Evolutionary conservation across 2,329 filamentous ascomycete species (phyloP).

Genomic region (Knoxdaviesia proteae): DNA sequence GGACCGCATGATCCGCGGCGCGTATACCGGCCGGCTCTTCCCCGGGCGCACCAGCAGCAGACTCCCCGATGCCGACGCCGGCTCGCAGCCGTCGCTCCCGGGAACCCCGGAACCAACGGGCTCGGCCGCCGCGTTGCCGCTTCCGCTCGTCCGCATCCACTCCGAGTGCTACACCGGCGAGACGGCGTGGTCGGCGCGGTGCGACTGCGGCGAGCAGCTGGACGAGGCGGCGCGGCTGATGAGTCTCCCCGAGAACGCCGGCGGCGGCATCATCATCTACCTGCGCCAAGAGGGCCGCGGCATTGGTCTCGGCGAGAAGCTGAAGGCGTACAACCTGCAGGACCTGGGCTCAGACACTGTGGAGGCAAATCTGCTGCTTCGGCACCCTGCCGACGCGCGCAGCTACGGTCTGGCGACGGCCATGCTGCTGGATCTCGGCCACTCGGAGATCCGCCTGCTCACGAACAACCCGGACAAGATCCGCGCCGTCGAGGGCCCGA

Average conservation of each 20-base stretch:
- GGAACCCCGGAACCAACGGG: conserved; percentile 12
- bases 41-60: conserved; percentile 66
- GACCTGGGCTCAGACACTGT: conserved; percentile 95
- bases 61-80: conserved; percentile 20
- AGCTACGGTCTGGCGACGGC: conserved; percentile 94
- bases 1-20: conserved; percentile 83
- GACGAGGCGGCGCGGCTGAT: conserved; percentile 91
- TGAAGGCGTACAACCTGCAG: conserved; percentile 96
- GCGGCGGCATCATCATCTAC: conserved; percentile 84
- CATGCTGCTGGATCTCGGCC: conserved; percentile 72
- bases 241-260: conserved; percentile 42
- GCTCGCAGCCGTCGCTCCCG: conserved; percentile 3
- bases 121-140: too few species aligned
- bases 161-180: conserved; percentile 98
- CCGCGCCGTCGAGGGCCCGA: conserved; percentile 77
- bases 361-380: conserved; percentile 74
- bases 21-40: conserved; percentile 72
- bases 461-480: conserved; percentile 99
- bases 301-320: conserved; percentile 83
- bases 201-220: conserved; percentile 93
- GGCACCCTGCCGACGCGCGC: conserved; percentile 83
- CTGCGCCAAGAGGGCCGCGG: conserved; percentile 88
- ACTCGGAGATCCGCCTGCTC: conserved; percentile 57
- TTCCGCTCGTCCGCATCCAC: conserved; percentile 77
- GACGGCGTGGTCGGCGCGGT: conserved; percentile 93